Percentiles rank a stretch among this genome's conserved stretches.
Conservation (phyloP, 441 rosid genomes). For the Daphne laureola region DNA sequence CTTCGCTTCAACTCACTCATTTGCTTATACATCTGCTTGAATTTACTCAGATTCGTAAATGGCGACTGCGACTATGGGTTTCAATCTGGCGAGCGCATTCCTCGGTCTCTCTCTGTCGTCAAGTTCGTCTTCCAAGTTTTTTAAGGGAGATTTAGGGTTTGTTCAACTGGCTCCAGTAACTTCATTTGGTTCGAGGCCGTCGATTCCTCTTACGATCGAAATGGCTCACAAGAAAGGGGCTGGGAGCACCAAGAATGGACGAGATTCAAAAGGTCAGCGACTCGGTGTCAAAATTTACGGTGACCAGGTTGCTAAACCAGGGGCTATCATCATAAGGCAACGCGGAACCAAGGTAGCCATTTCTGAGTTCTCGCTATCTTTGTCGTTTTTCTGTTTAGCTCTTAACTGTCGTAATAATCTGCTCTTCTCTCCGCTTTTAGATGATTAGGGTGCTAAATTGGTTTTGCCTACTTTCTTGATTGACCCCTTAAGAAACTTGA, state of each 20-base stretch:
- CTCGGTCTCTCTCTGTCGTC: slow-evolving; percentile 53
- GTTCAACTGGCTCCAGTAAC: slow-evolving; percentile 20
- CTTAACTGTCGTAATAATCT: too few species aligned
- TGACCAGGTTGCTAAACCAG: slow-evolving; percentile 87
- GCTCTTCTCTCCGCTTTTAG: too few species aligned
- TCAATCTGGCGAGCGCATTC: slow-evolving; percentile 48
- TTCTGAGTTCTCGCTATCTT: too few species aligned
- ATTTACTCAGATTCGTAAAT: slow-evolving; percentile 12
- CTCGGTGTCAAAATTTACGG: slow-evolving; percentile 91
- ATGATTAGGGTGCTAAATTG: too few species aligned
- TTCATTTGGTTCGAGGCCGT: slow-evolving; percentile 34
- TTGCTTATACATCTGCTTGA: too few species aligned
- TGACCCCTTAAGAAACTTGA: too few species aligned
- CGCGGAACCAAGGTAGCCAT: slow-evolving; percentile 82
- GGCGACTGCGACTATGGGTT: slow-evolving; percentile 37
- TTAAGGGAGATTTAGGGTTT: slow-evolving; percentile 36
- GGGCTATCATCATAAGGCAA: slow-evolving; percentile 87
- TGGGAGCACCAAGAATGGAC: slow-evolving; percentile 95
- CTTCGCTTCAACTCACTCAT: too few species aligned
- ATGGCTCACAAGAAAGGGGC: slow-evolving; percentile 98
- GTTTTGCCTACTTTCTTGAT: too few species aligned
- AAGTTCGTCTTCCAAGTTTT: slow-evolving; percentile 46
- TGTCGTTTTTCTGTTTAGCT: too few species aligned
- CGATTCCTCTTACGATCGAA: slow-evolving; percentile 52
- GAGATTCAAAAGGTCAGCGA: slow-evolving; percentile 77